Conservation (phyloP, 352 stramenopile species). For the Phytopythium ostracodes region DNA sequence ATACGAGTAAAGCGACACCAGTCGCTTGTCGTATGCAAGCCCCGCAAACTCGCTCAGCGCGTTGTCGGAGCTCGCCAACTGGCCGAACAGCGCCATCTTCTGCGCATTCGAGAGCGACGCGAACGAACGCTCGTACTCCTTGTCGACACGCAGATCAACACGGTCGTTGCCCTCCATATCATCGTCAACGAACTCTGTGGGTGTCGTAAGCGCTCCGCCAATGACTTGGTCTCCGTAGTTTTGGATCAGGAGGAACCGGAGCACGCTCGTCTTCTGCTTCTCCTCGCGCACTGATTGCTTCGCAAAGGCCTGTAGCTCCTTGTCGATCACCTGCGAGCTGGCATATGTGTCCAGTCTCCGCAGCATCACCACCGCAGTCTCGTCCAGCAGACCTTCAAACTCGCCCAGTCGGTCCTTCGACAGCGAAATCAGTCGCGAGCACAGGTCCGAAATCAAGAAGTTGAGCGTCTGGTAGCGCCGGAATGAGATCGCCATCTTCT, state of each 20-base stretch:
- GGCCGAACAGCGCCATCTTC: conserved; percentile 50
- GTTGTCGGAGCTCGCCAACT: conserved; percentile 25
- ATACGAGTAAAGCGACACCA: conserved; percentile 62
- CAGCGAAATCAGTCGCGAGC: conserved; percentile 50
- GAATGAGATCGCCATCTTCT: conserved; percentile 53
- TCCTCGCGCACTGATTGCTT: conserved; percentile 25
- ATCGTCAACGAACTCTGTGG: conserved; percentile 37
- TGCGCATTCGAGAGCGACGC: conserved; percentile 35
- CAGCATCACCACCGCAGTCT: conserved; percentile 45
- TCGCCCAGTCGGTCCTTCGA: conserved; percentile 31
- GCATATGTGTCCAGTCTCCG: conserved; percentile 53
- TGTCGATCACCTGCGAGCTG: conserved; percentile 52
- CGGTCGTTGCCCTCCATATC: conserved; percentile 43
- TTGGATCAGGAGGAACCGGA: conserved; percentile 73
- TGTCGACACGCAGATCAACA: conserved; percentile 51
- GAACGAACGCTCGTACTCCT: conserved; percentile 34
- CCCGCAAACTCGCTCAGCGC: conserved; percentile 47
- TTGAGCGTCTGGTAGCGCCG: conserved; percentile 76
- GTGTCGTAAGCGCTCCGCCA: conserved; percentile 22
- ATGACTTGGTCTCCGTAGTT: conserved; percentile 78
- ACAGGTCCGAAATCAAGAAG: conserved; percentile 76
- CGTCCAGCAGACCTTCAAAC: conserved; percentile 40
- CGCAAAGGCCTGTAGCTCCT: conserved; percentile 42
- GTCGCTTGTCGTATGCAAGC: conserved; percentile 47
- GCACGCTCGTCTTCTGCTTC: conserved; percentile 31